A percentile compares a stretch with the other conserved stretches of the same genome.
Conservation (phyloP, 1,284 basidiomycete species). For the Polyporus tsugae region DNA sequence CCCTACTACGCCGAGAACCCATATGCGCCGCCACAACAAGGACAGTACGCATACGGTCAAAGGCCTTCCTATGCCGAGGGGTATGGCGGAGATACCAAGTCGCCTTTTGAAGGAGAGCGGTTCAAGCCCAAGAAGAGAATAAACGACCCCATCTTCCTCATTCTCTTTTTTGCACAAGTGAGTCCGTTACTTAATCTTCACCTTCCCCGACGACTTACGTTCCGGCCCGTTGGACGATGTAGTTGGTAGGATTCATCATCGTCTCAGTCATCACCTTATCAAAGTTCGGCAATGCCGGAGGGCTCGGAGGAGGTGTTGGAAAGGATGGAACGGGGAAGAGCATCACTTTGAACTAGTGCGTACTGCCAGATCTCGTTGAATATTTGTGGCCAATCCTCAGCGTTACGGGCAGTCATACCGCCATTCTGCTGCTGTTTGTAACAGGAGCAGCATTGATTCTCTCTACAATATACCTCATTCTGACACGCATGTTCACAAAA, state of each 20-base stretch:
- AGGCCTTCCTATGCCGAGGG: constrained; percentile 10
- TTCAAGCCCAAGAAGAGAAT: constrained; percentile 76
- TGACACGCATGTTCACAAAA: constrained; percentile 81
- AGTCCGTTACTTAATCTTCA: constrained; percentile 15
- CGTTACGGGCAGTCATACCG: constrained; percentile 46
- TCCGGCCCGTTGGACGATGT: not conserved
- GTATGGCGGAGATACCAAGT: constrained; percentile 53
- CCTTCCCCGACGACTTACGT: not conserved
- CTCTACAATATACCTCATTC: constrained; percentile 60
- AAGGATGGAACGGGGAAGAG: constrained; percentile 54
- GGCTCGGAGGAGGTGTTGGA: constrained; percentile 73
- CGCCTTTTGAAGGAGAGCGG: constrained; percentile 67
- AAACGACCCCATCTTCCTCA: constrained; percentile 77
- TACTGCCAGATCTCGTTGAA: constrained; percentile 10
- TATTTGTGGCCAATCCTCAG: not conserved
- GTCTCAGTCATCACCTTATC: constrained; percentile 72
- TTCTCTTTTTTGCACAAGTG: constrained; percentile 74
- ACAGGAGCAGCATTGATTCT: constrained; percentile 60
- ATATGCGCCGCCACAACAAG: constrained; percentile 23
- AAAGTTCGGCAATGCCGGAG: constrained; percentile 69
- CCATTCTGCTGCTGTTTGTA: constrained; percentile 72
- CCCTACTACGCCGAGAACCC: constrained; percentile 27
- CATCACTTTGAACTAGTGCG: constrained; percentile 68
- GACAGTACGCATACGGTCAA: constrained; percentile 20
- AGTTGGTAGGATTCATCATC: constrained; percentile 75